Conservation (phyloP, 2,329 filamentous ascomycete genomes). For the Aspergillus sp. region DNA sequence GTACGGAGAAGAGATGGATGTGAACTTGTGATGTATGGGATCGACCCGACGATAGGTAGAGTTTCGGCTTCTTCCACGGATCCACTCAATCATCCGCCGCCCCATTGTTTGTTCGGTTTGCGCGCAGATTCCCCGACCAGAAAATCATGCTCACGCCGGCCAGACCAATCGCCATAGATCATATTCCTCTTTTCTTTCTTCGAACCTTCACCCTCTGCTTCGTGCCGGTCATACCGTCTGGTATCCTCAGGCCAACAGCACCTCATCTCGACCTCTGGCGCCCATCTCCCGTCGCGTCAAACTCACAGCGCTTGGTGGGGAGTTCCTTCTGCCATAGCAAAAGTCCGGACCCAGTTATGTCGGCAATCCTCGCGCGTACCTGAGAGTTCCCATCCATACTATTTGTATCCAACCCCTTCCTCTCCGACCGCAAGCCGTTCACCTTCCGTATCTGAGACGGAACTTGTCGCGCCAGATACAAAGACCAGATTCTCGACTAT, state of each 20-base stretch:
- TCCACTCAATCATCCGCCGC: neutral
- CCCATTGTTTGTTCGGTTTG: constrained; percentile 22
- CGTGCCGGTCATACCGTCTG: neutral
- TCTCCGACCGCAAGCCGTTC: neutral
- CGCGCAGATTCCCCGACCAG: constrained; percentile 13
- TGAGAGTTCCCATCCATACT: constrained; percentile 6
- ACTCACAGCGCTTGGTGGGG: neutral
- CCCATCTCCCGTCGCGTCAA: neutral
- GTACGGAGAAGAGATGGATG: too few relatives aligned
- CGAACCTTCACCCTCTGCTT: neutral
- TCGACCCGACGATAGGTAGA: too few relatives aligned
- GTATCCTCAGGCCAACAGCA: neutral
- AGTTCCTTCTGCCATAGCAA: neutral
- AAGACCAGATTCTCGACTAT: neutral
- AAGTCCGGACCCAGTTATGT: constrained; percentile 6
- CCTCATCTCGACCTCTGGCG: neutral
- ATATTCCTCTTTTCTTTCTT: neutral
- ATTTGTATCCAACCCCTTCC: constrained; percentile 4
- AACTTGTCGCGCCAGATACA: neutral
- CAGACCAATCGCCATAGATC: neutral
- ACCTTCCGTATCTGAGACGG: neutral
- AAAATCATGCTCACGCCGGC: constrained; percentile 19
- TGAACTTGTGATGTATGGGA: too few relatives aligned
- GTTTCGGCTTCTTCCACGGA: neutral
- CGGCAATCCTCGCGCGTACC: constrained; percentile 7